Evolutionary conservation across 169 alveolate genomes (phyloP), one percentile per base, ranked within the genome.

Genomic region (Theileria luwenshuni): DNA sequence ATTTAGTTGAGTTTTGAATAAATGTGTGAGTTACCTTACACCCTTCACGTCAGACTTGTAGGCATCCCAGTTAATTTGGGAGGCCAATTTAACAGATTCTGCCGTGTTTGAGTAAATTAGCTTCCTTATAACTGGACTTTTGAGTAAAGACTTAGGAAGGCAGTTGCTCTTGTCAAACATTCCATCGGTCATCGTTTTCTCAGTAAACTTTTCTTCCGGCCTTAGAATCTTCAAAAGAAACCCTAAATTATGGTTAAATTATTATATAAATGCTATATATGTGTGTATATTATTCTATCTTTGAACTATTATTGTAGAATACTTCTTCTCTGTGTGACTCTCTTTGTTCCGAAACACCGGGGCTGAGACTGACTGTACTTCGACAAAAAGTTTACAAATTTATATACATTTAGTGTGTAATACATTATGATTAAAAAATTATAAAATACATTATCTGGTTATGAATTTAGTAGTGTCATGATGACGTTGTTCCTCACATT

Each of bases 1-100:
- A n/a, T 28, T 19, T 35, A n/a, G n/a, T 35, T 41, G 72, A 35
- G 51, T 35, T 17, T 23, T 68, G 8, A 56, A 35, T n/a, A 27
- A 19, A n/a, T 45, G 32, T 28, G 49, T 28, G 12, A 21, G 58
- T 1, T 52, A 81, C 89, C 89, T 89, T 71, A 92, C 95, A 2
- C 95, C 95, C 56, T 81, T 76, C 33, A 90, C 93, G 60, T 90
- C 80, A 35, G 92, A 91, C 42, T 86, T 83, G 85, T 91, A 93
- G 21, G 81, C 85, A 42, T 86, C 91, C 96, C 96, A 93, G 64
- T 91, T 84, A 69, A 93, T 77, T 35, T 85, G 76, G 42, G 77
- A 75, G 28, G 93, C 92, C n/a, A 88, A 75, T 54, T 90, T 85
- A 52, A 76, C 58, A 10, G 93, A 92, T 76, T 92, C 87, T n/a